These are phyloP conservation scores for Acrasis kona DNA, from an alignment of 78 protist genomes.

Conservation along the genomic window DNA sequence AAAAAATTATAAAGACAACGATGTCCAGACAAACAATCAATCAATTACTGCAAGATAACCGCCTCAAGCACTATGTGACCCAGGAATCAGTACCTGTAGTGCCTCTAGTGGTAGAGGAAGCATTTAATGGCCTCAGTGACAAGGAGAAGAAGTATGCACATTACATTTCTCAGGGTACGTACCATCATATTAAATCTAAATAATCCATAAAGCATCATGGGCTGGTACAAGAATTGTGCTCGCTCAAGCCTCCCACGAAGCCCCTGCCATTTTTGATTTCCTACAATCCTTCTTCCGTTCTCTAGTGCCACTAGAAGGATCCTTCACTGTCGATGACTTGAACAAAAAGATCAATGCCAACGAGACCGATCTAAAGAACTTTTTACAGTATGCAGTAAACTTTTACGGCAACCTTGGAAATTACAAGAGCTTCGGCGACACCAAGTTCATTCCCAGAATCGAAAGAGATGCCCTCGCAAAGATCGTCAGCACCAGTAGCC, in stretches of 20 bases:
- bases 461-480: not conserved
- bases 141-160: conserved; percentile 48
- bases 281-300: conserved; percentile 36
- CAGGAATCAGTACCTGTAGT: not conserved
- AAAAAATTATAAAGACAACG: no score
- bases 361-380: not conserved
- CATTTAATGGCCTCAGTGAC: conserved; percentile 41
- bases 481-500: not conserved
- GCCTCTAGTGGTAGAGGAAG: conserved; percentile 1
- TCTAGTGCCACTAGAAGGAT: no score
- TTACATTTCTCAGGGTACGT: no score
- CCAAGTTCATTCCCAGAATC: conserved; percentile 33
- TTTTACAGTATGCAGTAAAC: conserved; percentile 13
- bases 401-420: conserved; percentile 69
- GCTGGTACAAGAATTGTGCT: conserved; percentile 36
- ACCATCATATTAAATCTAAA: no score
- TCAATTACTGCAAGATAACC: no score
- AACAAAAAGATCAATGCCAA: not conserved
- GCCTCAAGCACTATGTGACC: no score
- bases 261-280: conserved; percentile 27
- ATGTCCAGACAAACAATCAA: no score
- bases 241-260: conserved; percentile 48
- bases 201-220: conserved; percentile 31
- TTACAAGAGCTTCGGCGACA: conserved; percentile 65
- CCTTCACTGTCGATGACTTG: not conserved